Percentiles rank a stretch among this genome's conserved stretches.
Conservation (phyloP, 2,329 filamentous ascomycete genomes). For the Ophiosphaerella korrae region DNA sequence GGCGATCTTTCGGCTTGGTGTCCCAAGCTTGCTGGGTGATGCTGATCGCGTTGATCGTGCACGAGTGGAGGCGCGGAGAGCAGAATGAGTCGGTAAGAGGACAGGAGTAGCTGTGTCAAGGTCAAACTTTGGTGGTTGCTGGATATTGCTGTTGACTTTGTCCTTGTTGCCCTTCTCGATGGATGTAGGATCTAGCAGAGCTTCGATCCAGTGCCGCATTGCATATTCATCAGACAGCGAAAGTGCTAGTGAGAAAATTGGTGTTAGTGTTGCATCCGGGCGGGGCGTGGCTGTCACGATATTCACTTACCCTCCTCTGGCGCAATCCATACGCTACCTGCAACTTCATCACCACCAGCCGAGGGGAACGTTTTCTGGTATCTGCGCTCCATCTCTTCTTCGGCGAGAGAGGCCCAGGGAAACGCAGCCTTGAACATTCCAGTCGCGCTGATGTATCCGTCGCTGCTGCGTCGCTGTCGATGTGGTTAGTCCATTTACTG, state of each 20-base stretch:
- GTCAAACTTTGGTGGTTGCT: slow-evolving; percentile 80
- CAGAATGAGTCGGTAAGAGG: slow-evolving; percentile 39
- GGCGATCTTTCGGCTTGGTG: slow-evolving; percentile 53
- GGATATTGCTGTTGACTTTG: slow-evolving; percentile 72
- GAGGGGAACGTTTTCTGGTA: slow-evolving; percentile 83
- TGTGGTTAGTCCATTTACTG: slow-evolving; percentile 33
- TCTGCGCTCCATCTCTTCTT: slow-evolving; percentile 77
- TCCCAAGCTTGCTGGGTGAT: slow-evolving; percentile 59
- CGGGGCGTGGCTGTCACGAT: background rate
- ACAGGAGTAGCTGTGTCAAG: slow-evolving; percentile 49
- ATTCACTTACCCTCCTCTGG: slow-evolving; percentile 66
- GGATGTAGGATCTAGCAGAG: slow-evolving; percentile 86
- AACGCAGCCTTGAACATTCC: slow-evolving; percentile 94
- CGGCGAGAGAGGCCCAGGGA: slow-evolving; percentile 72
- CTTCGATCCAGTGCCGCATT: slow-evolving; percentile 84
- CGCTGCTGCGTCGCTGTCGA: slow-evolving; percentile 73
- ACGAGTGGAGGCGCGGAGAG: slow-evolving; percentile 47
- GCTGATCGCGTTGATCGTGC: slow-evolving; percentile 64
- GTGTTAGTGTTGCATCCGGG: slow-evolving; percentile 20
- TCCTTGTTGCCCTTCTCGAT: slow-evolving; percentile 71
- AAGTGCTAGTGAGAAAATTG: slow-evolving; percentile 65
- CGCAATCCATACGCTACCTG: slow-evolving; percentile 95
- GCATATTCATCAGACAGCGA: slow-evolving; percentile 84
- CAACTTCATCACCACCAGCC: slow-evolving; percentile 88
- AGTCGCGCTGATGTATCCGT: slow-evolving; percentile 83